Conservation (phyloP, 345 rosid genomes). For the Pistacia vera region DNA sequence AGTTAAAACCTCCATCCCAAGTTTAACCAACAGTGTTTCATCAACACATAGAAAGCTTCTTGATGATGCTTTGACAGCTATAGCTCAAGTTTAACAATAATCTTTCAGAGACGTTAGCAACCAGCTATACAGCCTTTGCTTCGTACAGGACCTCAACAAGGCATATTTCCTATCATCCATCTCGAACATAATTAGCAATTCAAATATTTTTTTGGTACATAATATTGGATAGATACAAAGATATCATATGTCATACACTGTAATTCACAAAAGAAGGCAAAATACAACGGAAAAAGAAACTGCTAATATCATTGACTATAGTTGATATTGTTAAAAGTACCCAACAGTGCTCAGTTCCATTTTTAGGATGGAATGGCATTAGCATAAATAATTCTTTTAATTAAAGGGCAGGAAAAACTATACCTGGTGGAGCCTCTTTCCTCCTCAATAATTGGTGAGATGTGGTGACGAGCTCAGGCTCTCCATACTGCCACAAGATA, state of each 20-base stretch:
- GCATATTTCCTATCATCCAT: not conserved
- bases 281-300: not conserved
- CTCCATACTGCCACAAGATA: conserved; percentile 53
- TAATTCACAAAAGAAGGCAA: not conserved
- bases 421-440: conserved; percentile 54
- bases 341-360: not conserved
- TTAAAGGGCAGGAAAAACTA: not conserved
- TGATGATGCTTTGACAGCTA: not conserved
- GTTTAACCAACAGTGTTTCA: not conserved
- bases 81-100: not conserved
- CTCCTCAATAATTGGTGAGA: conserved; percentile 54
- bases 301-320: not conserved
- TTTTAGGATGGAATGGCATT: not conserved
- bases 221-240: not conserved
- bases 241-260: not conserved
- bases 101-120: not conserved
- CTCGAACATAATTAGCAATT: not conserved
- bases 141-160: not conserved
- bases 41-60: not conserved
- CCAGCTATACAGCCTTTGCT: not conserved
- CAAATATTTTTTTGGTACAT: not conserved
- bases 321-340: not conserved
- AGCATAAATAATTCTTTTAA: not conserved
- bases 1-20: not conserved
- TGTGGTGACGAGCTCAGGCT: conserved; percentile 34